Conservation (phyloP, 768 basidiomycete species). For the Ramaria sp. region DNA sequence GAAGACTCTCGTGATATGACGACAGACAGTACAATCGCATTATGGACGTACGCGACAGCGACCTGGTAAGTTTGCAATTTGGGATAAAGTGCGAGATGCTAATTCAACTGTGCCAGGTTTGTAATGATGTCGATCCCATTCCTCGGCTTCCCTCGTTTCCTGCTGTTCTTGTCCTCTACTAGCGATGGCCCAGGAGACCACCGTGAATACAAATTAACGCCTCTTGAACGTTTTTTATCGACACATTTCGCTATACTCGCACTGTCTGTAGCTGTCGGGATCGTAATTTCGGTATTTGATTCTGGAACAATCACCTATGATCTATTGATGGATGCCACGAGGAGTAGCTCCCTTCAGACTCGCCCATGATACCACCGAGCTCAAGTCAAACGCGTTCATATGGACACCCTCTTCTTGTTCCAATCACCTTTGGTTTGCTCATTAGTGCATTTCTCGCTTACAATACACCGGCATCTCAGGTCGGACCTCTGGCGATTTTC, state of each 20-base stretch:
- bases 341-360: conserved; percentile 33
- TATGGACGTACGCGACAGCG: neutral
- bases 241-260: conserved; percentile 57
- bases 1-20: neutral
- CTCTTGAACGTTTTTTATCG: conserved; percentile 60
- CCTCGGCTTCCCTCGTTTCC: conserved; percentile 41
- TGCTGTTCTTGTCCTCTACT: conserved; percentile 54
- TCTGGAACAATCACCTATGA: neutral
- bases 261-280: conserved; percentile 41
- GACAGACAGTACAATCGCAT: neutral
- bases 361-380: conserved; percentile 20
- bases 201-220: conserved; percentile 37
- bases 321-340: conserved; percentile 2
- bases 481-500: conserved; percentile 46
- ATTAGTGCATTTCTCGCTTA: conserved; percentile 56
- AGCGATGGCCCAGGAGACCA: conserved; percentile 22
- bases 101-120: neutral
- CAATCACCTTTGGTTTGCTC: conserved; percentile 43
- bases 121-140: neutral
- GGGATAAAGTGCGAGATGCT: neutral
- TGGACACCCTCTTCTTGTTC: conserved; percentile 52
- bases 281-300: conserved; percentile 25
- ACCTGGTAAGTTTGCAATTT: neutral
- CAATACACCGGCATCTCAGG: conserved; percentile 34
- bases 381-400: conserved; percentile 14